Evolutionary conservation across 1,284 basidiomycete species (phyloP).

Genomic region (Fomitopsis schrenkii): DNA sequence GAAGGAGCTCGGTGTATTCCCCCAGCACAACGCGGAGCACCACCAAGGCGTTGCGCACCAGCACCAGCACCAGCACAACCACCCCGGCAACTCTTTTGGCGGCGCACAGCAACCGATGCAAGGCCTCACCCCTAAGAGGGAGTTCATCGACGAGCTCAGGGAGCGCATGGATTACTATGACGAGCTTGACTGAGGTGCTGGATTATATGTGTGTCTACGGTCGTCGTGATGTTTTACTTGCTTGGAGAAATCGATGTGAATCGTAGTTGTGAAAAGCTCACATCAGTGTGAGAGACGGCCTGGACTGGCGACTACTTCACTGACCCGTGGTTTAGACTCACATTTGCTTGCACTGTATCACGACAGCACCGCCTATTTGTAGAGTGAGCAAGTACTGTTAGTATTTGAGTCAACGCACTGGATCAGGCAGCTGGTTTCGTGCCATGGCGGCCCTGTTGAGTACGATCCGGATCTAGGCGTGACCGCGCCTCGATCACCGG

Average conservation of each 20-base stretch:
- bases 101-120: background rate
- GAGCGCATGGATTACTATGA: conserved; percentile 1
- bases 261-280: no score
- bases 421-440: no score
- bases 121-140: background rate
- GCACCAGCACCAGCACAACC: background rate
- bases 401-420: no score
- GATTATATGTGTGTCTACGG: background rate
- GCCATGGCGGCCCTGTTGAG: no score
- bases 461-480: no score
- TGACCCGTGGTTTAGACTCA: no score
- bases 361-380: no score
- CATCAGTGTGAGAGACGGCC: no score
- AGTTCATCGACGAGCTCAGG: background rate
- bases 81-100: background rate
- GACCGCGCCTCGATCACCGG: no score
- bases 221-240: background rate
- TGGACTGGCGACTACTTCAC: no score
- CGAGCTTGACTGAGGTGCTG: background rate
- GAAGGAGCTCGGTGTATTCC: background rate
- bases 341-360: no score
- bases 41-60: background rate
- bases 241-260: background rate
- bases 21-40: background rate
- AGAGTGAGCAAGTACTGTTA: no score